These are phyloP conservation scores for Hanseniaspora osmophila DNA, from an alignment of 805 yeast genomes.

Conservation along the genomic window DNA sequence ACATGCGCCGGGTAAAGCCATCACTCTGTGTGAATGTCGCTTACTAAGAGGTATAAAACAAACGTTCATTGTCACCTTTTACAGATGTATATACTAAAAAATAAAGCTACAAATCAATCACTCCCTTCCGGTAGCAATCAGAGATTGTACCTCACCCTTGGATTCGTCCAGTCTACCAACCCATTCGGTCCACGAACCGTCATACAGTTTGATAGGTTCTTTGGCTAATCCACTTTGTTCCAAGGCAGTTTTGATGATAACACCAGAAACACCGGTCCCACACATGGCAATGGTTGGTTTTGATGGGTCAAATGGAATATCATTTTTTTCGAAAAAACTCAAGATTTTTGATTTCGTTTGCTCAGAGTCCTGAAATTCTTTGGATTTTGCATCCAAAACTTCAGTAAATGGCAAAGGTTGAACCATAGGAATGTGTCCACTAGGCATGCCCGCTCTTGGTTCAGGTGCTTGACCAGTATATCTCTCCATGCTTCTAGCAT, in stretches of 20 bases:
- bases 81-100: neutral
- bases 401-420: slow-evolving; percentile 60
- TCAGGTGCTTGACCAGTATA: slow-evolving; percentile 74
- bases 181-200: slow-evolving; percentile 67
- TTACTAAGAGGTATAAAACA: too few species aligned
- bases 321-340: slow-evolving; percentile 29
- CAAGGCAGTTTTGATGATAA: slow-evolving; percentile 66
- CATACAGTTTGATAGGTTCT: slow-evolving; percentile 45
- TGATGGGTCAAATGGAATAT: slow-evolving; percentile 17
- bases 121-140: slow-evolving; percentile 11
- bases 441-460: slow-evolving; percentile 74
- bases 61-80: neutral
- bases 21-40: too few species aligned
- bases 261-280: slow-evolving; percentile 94
- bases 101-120: neutral
- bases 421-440: slow-evolving; percentile 84
- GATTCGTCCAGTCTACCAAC: slow-evolving; percentile 11
- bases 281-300: slow-evolving; percentile 79
- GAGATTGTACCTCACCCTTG: slow-evolving; percentile 6
- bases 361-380: slow-evolving; percentile 2
- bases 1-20: neutral
- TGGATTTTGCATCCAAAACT: slow-evolving; percentile 36
- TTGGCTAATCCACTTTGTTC: slow-evolving; percentile 32
- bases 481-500: slow-evolving; percentile 68
- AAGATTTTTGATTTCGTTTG: slow-evolving; percentile 28